Base-by-base conservation (phyloP, 345 rosid species). In the Eucalyptus cloeziana region DNA sequence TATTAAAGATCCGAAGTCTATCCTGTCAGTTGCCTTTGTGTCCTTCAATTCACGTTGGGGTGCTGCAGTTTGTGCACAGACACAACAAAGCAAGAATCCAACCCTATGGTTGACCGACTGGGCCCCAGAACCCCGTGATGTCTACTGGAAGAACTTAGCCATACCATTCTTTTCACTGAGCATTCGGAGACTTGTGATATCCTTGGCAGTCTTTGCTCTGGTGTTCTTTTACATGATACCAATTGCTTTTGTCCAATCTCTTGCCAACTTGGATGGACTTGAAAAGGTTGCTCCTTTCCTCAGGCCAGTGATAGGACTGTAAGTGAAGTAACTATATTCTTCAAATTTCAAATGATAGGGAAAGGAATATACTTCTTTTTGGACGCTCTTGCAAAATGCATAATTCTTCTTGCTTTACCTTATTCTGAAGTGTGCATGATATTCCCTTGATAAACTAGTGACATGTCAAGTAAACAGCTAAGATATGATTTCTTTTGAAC, bases 171-270 rank as follows among this genome's bases (percentile, higher is more conserved):
- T 98, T 87, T 98, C 99, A 8, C 91, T 96, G 93, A 95, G 93
- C 91, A 93, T 98, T 87, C 91, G 99, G 87, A 97, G 94, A 87
- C 95, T 96, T 85, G 88, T 97, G 51, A 96, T 97, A 88, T 93
- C 98, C 25, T 16, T 96, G 45, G 89, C 94, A 37, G 97, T 98
- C 86, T 97, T 98, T 90, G 95, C 96, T 52, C 91, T 98, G 94
- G 97, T 97, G 89, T 98, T 98, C 92, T 98, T 96, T 94, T 98
- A 98, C 94, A 97, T 98, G 99, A 97, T 98, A 91, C 99, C 99
- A 52, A 97, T 98, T 19, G 99, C 99, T 91, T 98, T 98, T 37
- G 99, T 98, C 91, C 99, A 98, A 90, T 95, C 99, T 80, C 99
- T 98, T 91, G 99, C 99, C 88, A 98, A 96, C 90, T 91, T 98